Conservation (phyloP, 208 protist genomes). For the Leishmania martiniquensis region DNA sequence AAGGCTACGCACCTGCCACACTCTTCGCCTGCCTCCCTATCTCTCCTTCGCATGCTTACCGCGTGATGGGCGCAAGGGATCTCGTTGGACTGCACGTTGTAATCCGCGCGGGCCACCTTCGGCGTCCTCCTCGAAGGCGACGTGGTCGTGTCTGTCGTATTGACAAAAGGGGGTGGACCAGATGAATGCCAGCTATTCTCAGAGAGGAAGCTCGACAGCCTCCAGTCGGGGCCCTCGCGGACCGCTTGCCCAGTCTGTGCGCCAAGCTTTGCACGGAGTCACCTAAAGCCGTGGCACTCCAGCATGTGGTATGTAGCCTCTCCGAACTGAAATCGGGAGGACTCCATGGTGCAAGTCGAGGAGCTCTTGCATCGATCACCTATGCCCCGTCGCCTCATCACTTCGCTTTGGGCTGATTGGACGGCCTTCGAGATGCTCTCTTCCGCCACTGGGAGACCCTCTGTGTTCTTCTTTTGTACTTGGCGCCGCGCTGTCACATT, state of each 20-base stretch:
- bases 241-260: not conserved
- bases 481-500: not conserved
- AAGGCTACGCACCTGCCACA: too few species aligned
- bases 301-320: not conserved
- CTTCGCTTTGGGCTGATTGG: not conserved
- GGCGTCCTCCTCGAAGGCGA: not conserved
- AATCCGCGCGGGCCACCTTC: not conserved
- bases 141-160: not conserved
- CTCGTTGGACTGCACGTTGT: not conserved
- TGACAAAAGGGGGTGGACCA: not conserved
- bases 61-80: not conserved
- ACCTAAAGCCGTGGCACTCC: not conserved
- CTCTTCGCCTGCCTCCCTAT: not conserved
- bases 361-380: not conserved
- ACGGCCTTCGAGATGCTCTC: not conserved
- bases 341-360: not conserved
- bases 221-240: not conserved
- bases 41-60: not conserved
- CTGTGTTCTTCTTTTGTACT: not conserved
- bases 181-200: not conserved
- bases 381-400: not conserved
- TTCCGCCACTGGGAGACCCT: not conserved
- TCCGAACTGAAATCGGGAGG: not conserved
- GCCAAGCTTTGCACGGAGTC: not conserved
- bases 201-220: not conserved